A percentile compares a stretch with the other conserved stretches of the same genome.
These are phyloP conservation scores for Pythium aquatile DNA, from an alignment of 352 stramenopile species.

Conservation along the genomic window DNA sequence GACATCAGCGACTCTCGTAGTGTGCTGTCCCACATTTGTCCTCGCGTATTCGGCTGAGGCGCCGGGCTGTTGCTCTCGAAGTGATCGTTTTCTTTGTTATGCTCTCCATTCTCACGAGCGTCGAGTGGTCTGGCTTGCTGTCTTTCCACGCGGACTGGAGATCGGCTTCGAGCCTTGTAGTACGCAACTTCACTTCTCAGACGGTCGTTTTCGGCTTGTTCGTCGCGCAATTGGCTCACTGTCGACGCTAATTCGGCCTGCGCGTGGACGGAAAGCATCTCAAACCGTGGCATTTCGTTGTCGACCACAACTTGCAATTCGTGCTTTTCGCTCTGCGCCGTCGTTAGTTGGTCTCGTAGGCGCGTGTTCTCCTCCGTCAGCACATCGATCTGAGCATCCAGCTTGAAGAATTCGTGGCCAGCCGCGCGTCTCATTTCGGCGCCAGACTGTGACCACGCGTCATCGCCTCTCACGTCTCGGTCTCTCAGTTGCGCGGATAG, in stretches of 20 bases:
- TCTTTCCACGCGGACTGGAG: slow-evolving; percentile 8
- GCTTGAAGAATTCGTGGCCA: slow-evolving; percentile 46
- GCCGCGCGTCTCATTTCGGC: not conserved
- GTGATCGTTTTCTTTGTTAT: slow-evolving; percentile 18
- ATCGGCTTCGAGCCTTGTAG: slow-evolving; percentile 22
- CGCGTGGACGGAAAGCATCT: slow-evolving; percentile 21
- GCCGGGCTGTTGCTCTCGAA: not conserved
- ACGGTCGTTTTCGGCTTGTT: slow-evolving; percentile 26
- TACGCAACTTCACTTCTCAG: slow-evolving; percentile 19
- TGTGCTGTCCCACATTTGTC: not conserved
- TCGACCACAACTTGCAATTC: slow-evolving; percentile 18
- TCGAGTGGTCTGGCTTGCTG: not conserved
- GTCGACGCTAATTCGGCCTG: slow-evolving; percentile 21
- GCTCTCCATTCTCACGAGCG: not conserved
- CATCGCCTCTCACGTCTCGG: not conserved
- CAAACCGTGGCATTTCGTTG: slow-evolving; percentile 20
- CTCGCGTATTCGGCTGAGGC: not conserved
- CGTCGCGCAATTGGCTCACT: slow-evolving; percentile 22
- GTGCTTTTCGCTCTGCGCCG: slow-evolving; percentile 10
- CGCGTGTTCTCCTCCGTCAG: slow-evolving; percentile 38
- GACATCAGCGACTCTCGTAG: slow-evolving; percentile 21
- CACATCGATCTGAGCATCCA: slow-evolving; percentile 47
- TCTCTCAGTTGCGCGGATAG: not conserved
- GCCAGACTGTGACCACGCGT: not conserved
- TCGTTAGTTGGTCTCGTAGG: slow-evolving; percentile 29